These are phyloP conservation scores for Trichoderma sp. DNA, from an alignment of 2,329 filamentous ascomycete species.

Conservation along the genomic window DNA sequence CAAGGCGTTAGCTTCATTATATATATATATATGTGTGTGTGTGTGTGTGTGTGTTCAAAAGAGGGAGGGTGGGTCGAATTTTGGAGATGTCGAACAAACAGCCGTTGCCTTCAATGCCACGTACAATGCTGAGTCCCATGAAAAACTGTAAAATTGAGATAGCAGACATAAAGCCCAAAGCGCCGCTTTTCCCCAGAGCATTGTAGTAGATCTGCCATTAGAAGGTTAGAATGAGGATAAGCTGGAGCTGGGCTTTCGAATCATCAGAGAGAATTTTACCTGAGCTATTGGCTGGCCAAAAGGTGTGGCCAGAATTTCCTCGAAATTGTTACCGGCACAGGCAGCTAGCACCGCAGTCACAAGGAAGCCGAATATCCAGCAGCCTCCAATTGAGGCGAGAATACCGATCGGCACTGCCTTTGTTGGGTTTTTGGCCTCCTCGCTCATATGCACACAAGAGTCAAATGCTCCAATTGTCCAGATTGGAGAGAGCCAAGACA, in stretches of 20 bases:
- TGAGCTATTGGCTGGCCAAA: constrained; percentile 2
- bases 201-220: constrained; percentile 1
- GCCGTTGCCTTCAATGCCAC: background rate
- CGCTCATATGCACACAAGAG: constrained; percentile 8
- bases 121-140: constrained; percentile 8
- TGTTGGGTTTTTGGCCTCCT: background rate
- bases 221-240: background rate
- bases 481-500: constrained; percentile 2
- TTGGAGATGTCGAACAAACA: no score
- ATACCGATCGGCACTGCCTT: background rate
- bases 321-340: background rate
- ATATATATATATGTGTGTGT: background rate
- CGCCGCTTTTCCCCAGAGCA: background rate
- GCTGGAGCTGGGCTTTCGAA: background rate
- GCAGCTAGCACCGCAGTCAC: background rate
- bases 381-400: background rate
- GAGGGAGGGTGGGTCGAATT: background rate
- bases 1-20: background rate
- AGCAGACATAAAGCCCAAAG: constrained; percentile 3
- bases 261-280: background rate
- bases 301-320: background rate
- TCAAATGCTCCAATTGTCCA: constrained; percentile 10
- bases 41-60: no score
- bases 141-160: background rate
- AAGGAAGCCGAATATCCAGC: constrained; percentile 7